Base-by-base conservation (phyloP, 2,329 filamentous ascomycete species). In the Xylariaceae sp. region DNA sequence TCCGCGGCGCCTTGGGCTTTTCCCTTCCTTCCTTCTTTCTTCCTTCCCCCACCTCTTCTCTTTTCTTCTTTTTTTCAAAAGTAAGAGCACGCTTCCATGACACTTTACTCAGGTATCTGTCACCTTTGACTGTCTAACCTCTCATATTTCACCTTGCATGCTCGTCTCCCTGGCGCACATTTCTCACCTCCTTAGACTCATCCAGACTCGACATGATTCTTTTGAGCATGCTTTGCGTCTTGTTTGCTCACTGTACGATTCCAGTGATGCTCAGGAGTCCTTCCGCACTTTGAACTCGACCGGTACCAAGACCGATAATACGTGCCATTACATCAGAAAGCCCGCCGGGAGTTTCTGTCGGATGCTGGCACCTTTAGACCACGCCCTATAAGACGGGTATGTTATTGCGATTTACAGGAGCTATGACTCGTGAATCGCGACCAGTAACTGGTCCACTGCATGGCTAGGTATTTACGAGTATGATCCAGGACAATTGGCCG, bases 1-100 rank as follows among this genome's bases (percentile, higher is more conserved):
- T 53, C 45, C 41, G 61, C 53, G 48, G 56, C 53, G 53, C 55
- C 58, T 51, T 49, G 51, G 51, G 41, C 13, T 45, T 15, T n/a
- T 45, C n/a, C 5, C 41, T 45, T 6, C n/a, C 44, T 54, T 34
- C 44, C 34, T 11, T 39, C 18, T 30, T 15, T 54, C 15, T 54
- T 23, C 4, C 30, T 6, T n/a, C n/a, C n/a, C 11, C 41, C 13
- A 2, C 5, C 18, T 50, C 35, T 45, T 45, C 39, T 30, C 23
- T 30, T 5, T 5, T 30, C 23, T 30, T 30, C 23, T 30, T 30
- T 30, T 30, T 30, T 3, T 30, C 23, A 30, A 4, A 30, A 30
- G 23, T 30, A 30, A 30, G 23, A 30, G 23, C 23, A 4, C 5
- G 23, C 23, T 30, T 30, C 23, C 23, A 30, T 30, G 23, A 30